phyloP scores from a whole-genome alignment of 2,329 filamentous ascomycete species.

The Eurotiales sp. region DNA sequence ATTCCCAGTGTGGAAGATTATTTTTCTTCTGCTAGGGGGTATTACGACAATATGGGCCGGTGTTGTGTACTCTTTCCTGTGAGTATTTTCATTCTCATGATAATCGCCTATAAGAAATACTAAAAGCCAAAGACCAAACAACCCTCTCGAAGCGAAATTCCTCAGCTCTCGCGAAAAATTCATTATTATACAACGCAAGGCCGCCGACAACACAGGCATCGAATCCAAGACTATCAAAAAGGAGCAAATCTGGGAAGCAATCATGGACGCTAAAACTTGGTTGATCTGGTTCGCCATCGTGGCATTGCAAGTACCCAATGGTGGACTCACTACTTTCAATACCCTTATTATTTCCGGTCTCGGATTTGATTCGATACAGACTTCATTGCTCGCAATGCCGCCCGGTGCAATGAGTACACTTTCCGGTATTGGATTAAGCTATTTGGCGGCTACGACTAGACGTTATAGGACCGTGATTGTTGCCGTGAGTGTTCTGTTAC shows the following conservation, averaged over 20 bases:
- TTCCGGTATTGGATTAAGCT: conserved; percentile 3
- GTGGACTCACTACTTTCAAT: conserved; percentile 8
- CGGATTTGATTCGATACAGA: conserved; percentile 1
- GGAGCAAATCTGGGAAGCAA: neutral
- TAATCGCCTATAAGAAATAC: no score
- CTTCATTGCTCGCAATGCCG: conserved; percentile 3
- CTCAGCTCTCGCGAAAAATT: neutral
- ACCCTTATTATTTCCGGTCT: conserved; percentile 6
- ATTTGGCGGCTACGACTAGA: conserved; percentile 1
- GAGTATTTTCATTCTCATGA: neutral
- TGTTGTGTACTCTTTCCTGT: conserved; percentile 3
- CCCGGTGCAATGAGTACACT: conserved; percentile 1
- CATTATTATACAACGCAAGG: conserved; percentile 9
- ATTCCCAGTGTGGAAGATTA: conserved; percentile 3
- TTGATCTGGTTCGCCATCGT: conserved; percentile 6
- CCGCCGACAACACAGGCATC: conserved; percentile 3
- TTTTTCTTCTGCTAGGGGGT: conserved; percentile 2
- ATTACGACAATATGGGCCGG: neutral
- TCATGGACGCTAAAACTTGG: conserved; percentile 1
- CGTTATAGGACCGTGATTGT: neutral
- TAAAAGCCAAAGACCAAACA: no score
- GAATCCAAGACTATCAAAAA: conserved; percentile 7
- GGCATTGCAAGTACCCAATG: conserved; percentile 5
- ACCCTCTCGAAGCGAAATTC: conserved; percentile 1
- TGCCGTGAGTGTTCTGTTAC: conserved; percentile 1